Base-by-base conservation (phyloP, 2,329 filamentous ascomycete genomes). In the Diaporthe velutina region DNA sequence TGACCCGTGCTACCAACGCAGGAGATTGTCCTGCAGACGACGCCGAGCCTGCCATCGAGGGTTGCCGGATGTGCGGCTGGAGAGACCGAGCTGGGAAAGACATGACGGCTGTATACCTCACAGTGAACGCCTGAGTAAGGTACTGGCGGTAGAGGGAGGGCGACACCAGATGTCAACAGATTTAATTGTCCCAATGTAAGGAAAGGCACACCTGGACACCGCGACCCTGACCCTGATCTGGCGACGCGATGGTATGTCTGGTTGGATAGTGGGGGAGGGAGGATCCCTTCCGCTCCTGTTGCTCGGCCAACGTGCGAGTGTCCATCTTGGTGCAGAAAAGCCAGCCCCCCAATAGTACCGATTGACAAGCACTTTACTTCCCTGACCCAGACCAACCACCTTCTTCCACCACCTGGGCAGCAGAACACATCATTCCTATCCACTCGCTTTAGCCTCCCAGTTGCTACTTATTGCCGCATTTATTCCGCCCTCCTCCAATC, bases 1-100 rank as follows among this genome's bases (percentile, higher is more conserved):
- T 92, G 81, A 97, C 95, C 77, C 94, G 93, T 58, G 93, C 91
- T 70, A 94, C 85, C 22, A 97, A 87, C 35, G 91, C 90, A 1
- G 93, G 90, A 1, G 94, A 94, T 82, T 94, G 93, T 64, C 91
- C 89, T 6, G 83, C 82, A 38, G 85, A 83, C 6, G 86, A 83
- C 74, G 79, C 81, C 13, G 80, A 75, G 33, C 86, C 83, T 3
- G 87, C 85, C 60, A 85, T 83, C 79, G 90, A 91, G 48, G 90
- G 86, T 78, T 92, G 90, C 74, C 93, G 93, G 79, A 94, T 85
- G 80, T 95, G 93, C 4, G 92, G 89, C 25, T 94, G 83, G 3
- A 88, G 60, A 1, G 74, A 86, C 77, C 89, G 85, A 72, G 88
- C 88, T 68, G 88, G 87, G 78, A 88, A 90, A 28, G 89, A 90